Evolutionary conservation across 2,329 filamentous ascomycete genomes (phyloP).

Genomic region (Lecanicillium sp.): DNA sequence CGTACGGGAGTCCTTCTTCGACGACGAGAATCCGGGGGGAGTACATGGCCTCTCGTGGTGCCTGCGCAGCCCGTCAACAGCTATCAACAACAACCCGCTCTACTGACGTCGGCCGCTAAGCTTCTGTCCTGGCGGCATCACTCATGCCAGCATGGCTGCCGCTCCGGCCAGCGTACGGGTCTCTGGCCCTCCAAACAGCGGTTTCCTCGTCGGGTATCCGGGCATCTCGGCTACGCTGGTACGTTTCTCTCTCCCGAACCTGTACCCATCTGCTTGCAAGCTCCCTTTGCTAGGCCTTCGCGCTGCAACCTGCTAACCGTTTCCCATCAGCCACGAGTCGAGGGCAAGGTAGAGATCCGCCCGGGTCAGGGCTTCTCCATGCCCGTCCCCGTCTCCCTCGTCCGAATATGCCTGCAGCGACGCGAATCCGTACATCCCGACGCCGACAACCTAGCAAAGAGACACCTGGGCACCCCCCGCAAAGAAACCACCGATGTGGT

Average conservation of each 20-base stretch:
- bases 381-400: constrained; percentile 83
- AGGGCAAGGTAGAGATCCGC: constrained; percentile 94
- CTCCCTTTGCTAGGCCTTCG: too few relatives aligned
- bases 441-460: constrained; percentile 88
- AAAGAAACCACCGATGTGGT: constrained; percentile 90
- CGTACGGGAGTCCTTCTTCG: background rate
- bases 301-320: background rate
- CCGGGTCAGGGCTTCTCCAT: constrained; percentile 79
- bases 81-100: background rate
- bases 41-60: background rate
- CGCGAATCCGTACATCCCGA: constrained; percentile 95
- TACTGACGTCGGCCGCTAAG: constrained; percentile 1
- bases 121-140: constrained; percentile 44
- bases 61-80: background rate
- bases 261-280: too few relatives aligned
- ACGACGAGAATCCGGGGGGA: background rate
- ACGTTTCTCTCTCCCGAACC: constrained; percentile 40
- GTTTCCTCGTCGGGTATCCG: constrained; percentile 92
- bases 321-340: constrained; percentile 71
- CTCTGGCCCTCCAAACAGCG: constrained; percentile 93
- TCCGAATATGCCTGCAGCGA: constrained; percentile 87
- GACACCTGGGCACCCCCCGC: constrained; percentile 80
- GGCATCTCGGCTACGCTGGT: constrained; percentile 96
- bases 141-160: constrained; percentile 37
- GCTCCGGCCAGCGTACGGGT: constrained; percentile 64